A percentile compares a stretch with the other conserved stretches of the same genome.
Evolutionary conservation across 306 rosid species (phyloP).

Genomic region (Senna siamea): DNA sequence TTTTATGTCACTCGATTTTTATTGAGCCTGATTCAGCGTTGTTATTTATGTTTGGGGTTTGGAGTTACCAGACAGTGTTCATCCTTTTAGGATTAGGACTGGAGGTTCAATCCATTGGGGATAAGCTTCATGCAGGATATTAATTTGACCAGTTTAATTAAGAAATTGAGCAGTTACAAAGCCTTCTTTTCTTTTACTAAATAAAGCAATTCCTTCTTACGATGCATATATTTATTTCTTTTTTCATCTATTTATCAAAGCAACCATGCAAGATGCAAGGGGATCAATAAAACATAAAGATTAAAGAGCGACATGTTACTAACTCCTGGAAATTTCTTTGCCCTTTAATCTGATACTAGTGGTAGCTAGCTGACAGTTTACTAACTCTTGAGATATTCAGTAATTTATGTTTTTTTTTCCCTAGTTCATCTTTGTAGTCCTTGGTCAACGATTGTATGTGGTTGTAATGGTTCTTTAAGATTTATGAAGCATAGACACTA

Average conservation of each 20-base stretch:
- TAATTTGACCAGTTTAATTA: neutral
- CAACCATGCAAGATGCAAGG: neutral
- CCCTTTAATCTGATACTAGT: no score
- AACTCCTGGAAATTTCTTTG: no score
- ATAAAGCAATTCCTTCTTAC: neutral
- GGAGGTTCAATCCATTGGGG: neutral
- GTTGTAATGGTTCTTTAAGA: no score
- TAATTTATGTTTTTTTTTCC: no score
- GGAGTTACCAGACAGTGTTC: neutral
- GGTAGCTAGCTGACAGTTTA: no score
- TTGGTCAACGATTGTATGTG: no score
- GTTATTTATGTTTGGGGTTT: neutral
- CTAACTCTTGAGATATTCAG: no score
- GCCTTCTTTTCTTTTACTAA: neutral
- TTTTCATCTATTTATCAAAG: neutral
- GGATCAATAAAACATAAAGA: no score
- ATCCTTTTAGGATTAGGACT: neutral
- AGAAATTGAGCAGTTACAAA: neutral
- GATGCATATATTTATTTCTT: neutral
- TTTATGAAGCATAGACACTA: no score
- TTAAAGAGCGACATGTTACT: no score
- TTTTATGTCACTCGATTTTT: neutral
- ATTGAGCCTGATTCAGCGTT: neutral
- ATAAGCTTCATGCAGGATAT: neutral
- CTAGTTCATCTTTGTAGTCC: no score